A percentile compares a stretch with the other conserved stretches of the same genome.
Evolutionary conservation across 2,329 filamentous ascomycete genomes (phyloP).

Genomic region (Massarina eburnea): DNA sequence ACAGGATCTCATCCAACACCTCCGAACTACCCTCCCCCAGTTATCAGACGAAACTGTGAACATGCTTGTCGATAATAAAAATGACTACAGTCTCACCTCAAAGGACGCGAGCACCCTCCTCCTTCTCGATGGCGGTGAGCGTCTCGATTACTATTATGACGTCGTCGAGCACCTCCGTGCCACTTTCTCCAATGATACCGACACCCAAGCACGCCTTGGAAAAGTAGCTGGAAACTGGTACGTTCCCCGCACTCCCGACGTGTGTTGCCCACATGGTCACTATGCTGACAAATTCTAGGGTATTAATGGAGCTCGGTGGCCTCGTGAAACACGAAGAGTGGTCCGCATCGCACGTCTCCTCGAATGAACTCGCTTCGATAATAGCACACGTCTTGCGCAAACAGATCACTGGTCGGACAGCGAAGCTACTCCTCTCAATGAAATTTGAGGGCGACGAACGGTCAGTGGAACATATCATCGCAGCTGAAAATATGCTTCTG

Average conservation of each 20-base stretch:
- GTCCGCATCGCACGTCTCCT: constrained; percentile 43
- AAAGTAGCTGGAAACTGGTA: constrained; percentile 61
- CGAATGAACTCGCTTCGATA: constrained; percentile 47
- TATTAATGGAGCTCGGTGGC: constrained; percentile 55
- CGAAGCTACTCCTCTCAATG: constrained; percentile 60
- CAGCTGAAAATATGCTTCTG: constrained; percentile 58
- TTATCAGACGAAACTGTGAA: constrained; percentile 72
- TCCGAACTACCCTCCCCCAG: constrained; percentile 65
- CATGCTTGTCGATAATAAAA: constrained; percentile 56
- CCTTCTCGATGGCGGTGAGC: constrained; percentile 73
- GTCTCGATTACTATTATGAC: constrained; percentile 79
- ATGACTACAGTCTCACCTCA: constrained; percentile 66
- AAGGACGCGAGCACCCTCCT: constrained; percentile 85
- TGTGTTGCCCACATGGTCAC: constrained; percentile 7
- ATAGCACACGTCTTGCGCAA: constrained; percentile 45
- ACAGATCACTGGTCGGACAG: constrained; percentile 56
- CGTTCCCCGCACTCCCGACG: not conserved
- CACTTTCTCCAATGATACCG: constrained; percentile 33
- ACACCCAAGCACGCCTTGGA: constrained; percentile 30
- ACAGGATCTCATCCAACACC: constrained; percentile 64
- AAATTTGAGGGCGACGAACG: constrained; percentile 57
- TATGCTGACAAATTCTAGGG: constrained; percentile 30
- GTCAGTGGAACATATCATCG: constrained; percentile 55
- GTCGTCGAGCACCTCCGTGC: constrained; percentile 50
- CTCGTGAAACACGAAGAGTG: constrained; percentile 48